Conservation (phyloP, 345 rosid genomes). For the Stellera chamaejasme region DNA sequence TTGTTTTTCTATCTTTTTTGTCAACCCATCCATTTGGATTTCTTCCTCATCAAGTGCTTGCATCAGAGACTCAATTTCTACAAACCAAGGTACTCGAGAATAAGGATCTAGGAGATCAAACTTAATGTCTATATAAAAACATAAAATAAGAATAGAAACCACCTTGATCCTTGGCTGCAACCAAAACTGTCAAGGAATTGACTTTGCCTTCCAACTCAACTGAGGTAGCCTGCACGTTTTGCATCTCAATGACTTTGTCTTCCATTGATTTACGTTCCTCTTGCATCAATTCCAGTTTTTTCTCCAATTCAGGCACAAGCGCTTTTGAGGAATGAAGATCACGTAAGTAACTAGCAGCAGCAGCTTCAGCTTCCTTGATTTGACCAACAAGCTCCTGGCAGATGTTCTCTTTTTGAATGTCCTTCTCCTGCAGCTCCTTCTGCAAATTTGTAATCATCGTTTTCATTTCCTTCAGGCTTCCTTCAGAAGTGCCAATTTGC, state of each 20-base stretch:
- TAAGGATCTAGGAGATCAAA: constrained; percentile 4
- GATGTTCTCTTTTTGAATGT: constrained; percentile 65
- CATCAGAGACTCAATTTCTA: constrained; percentile 89
- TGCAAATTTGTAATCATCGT: constrained; percentile 54
- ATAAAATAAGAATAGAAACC: constrained; percentile 16
- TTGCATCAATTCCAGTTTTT: constrained; percentile 33
- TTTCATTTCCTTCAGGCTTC: constrained; percentile 62
- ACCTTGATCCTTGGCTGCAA: constrained; percentile 89
- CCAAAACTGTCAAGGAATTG: constrained; percentile 36
- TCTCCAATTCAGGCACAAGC: constrained; percentile 47
- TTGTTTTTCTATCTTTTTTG: constrained; percentile 45
- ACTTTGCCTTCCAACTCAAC: constrained; percentile 47
- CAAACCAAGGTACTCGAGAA: constrained; percentile 7
- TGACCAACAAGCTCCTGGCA: constrained; percentile 82
- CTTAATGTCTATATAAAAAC: constrained; percentile 1
- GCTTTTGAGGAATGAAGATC: constrained; percentile 63
- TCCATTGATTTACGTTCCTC: constrained; percentile 45
- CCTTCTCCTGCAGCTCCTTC: constrained; percentile 92
- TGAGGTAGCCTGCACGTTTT: constrained; percentile 41
- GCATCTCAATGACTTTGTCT: constrained; percentile 46
- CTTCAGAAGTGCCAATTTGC: constrained; percentile 42
- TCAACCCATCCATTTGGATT: constrained; percentile 77
- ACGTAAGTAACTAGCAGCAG: constrained; percentile 40
- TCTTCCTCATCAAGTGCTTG: constrained; percentile 99
- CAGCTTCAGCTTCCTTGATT: constrained; percentile 86